Conservation (phyloP, 768 basidiomycete species). For the Psilocybe sp. region DNA sequence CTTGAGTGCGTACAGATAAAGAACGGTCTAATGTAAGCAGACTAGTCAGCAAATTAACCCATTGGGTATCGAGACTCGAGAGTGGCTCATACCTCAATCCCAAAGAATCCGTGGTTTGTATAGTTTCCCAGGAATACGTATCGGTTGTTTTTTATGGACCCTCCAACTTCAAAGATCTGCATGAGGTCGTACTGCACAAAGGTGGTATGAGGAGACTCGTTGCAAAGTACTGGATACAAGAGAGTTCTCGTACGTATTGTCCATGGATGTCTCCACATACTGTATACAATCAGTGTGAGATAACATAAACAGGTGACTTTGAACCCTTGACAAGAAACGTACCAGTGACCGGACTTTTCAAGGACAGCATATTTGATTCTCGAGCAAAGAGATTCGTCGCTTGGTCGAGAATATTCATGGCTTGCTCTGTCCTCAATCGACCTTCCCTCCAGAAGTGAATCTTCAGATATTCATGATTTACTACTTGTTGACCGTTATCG, state of each 20-base stretch:
- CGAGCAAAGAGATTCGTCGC: constrained; percentile 61
- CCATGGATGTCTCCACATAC: constrained; percentile 98
- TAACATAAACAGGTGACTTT: constrained; percentile 1
- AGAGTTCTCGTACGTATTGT: constrained; percentile 68
- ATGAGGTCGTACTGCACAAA: too few relatives aligned
- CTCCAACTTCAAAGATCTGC: too few relatives aligned
- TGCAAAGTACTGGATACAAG: too few relatives aligned
- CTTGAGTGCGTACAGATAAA: too few relatives aligned
- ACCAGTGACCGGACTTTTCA: constrained; percentile 91
- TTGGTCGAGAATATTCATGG: constrained; percentile 74
- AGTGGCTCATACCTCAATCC: too few relatives aligned
- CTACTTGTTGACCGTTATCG: constrained; percentile 53
- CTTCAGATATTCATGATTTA: constrained; percentile 79
- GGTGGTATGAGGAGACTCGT: too few relatives aligned
- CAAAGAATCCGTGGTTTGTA: too few relatives aligned
- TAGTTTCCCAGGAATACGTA: too few relatives aligned
- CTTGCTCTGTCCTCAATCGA: constrained; percentile 78
- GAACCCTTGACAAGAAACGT: constrained; percentile 26
- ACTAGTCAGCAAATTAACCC: too few relatives aligned
- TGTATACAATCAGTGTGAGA: constrained; percentile 24
- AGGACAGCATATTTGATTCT: constrained; percentile 85
- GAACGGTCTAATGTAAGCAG: too few relatives aligned
- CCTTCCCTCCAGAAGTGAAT: constrained; percentile 90
- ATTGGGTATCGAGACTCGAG: too few relatives aligned
- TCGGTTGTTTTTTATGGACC: too few relatives aligned